A percentile compares a stretch with the other conserved stretches of the same genome.
Conservation (phyloP, 202 grass and related monocot genomes). For the Schoenoplectus tabernaemontani region DNA sequence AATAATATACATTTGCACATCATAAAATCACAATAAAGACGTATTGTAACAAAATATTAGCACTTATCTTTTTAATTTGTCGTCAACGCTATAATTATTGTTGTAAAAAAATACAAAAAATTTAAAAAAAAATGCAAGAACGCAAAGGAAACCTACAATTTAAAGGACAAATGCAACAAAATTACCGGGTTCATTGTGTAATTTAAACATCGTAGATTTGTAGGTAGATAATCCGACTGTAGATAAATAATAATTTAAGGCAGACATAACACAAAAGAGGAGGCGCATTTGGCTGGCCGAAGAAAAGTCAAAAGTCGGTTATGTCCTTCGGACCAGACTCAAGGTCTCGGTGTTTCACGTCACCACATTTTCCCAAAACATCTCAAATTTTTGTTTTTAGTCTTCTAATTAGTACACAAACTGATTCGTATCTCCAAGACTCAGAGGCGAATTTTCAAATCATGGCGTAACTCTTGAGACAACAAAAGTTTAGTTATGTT, state of each 20-base stretch:
- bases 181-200: background rate
- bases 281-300: conserved; percentile 14
- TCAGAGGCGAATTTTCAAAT: background rate
- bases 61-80: too few species aligned
- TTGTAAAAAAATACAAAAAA: too few species aligned
- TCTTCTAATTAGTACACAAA: background rate
- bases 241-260: background rate
- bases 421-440: background rate
- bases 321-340: background rate
- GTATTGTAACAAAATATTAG: too few species aligned
- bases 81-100: too few species aligned
- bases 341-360: conserved; percentile 5
- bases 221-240: too few species aligned
- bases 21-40: too few species aligned
- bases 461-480: background rate
- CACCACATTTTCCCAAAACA: background rate
- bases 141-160: background rate
- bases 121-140: too few species aligned
- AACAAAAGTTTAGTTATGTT: too few species aligned
- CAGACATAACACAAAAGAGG: conserved; percentile 17
- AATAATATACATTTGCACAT: too few species aligned
- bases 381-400: too few species aligned
- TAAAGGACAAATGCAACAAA: background rate
- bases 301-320: conserved; percentile 24
- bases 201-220: background rate